A percentile compares a stretch with the other conserved stretches of the same genome.
These are phyloP conservation scores for Solanum habrochaites DNA, from an alignment of 257 asterid species.

Conservation along the genomic window DNA sequence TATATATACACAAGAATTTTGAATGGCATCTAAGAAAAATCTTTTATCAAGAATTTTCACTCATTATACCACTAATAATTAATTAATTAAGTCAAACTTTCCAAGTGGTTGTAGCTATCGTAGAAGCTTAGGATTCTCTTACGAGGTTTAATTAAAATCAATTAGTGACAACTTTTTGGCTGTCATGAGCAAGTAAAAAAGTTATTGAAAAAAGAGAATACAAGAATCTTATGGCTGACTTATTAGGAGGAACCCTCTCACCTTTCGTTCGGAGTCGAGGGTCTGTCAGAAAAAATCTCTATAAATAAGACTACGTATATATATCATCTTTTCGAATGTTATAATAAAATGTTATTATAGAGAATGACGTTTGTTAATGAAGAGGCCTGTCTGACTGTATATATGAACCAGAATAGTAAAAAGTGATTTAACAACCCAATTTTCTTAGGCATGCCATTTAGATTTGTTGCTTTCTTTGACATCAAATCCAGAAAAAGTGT, in stretches of 20 bases:
- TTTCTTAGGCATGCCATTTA: not conserved
- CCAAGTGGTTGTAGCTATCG: not conserved
- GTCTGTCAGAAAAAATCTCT: accelerated
- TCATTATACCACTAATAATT: not conserved
- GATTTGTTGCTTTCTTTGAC: not conserved
- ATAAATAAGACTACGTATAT: not conserved
- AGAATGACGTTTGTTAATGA: accelerated
- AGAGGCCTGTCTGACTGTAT: not conserved
- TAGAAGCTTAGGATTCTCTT: not conserved
- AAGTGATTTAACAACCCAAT: not conserved
- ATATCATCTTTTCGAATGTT: accelerated
- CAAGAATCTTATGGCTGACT: not conserved
- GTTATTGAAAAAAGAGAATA: not conserved
- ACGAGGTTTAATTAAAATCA: not conserved
- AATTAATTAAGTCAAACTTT: not conserved
- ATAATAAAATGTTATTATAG: not conserved
- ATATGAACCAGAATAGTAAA: not conserved
- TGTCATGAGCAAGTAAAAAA: not conserved
- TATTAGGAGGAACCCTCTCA: not conserved
- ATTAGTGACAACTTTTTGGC: not conserved
- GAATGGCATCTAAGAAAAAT: not conserved
- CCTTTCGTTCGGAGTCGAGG: not conserved
- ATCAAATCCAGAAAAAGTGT: not conserved
- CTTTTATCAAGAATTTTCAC: not conserved
- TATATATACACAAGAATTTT: not conserved